These are phyloP conservation scores for Phaeolepiota aurea DNA, from an alignment of 768 basidiomycete genomes.

Conservation along the genomic window DNA sequence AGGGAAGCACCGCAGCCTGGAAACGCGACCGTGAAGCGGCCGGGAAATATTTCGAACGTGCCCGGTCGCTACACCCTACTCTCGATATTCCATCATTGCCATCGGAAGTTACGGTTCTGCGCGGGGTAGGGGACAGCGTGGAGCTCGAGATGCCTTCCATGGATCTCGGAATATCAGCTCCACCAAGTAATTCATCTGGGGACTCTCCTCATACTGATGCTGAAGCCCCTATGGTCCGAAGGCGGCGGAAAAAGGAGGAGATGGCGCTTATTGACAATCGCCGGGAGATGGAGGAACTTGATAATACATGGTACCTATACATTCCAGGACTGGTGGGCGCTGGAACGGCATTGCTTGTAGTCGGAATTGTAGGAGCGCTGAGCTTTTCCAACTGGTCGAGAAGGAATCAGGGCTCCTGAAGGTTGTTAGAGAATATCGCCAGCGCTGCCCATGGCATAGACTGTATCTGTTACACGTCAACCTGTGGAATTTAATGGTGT, in stretches of 20 bases:
- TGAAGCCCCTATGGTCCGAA: slow-evolving; percentile 30
- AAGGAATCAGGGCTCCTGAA: slow-evolving; percentile 53
- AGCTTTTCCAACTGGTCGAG: slow-evolving; percentile 67
- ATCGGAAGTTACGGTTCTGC: slow-evolving; percentile 26
- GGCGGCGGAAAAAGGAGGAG: slow-evolving; percentile 53
- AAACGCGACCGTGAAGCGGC: slow-evolving; percentile 67
- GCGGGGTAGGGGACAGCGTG: slow-evolving; percentile 29
- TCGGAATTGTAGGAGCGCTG: slow-evolving; percentile 70
- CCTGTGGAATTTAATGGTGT: too few relatives aligned
- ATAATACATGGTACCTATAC: slow-evolving; percentile 74
- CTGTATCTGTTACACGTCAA: too few relatives aligned
- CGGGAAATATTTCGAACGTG: slow-evolving; percentile 64
- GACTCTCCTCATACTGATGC: slow-evolving; percentile 26
- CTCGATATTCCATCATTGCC: slow-evolving; percentile 68
- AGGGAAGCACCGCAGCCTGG: slow-evolving; percentile 66
- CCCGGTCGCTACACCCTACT: slow-evolving; percentile 46
- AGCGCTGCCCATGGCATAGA: too few relatives aligned
- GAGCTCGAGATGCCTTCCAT: slow-evolving; percentile 67
- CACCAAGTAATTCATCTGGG: slow-evolving; percentile 25
- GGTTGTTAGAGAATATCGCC: too few relatives aligned
- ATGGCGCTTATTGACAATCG: slow-evolving; percentile 32
- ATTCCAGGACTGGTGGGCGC: slow-evolving; percentile 75
- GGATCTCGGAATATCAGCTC: slow-evolving; percentile 33
- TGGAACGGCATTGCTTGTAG: slow-evolving; percentile 74
- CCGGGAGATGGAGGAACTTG: slow-evolving; percentile 48